Evolutionary conservation across 495 filamentous ascomycete species (phyloP), one percentile per base, ranked within the genome.

Genomic region (Sporormia fimetaria): DNA sequence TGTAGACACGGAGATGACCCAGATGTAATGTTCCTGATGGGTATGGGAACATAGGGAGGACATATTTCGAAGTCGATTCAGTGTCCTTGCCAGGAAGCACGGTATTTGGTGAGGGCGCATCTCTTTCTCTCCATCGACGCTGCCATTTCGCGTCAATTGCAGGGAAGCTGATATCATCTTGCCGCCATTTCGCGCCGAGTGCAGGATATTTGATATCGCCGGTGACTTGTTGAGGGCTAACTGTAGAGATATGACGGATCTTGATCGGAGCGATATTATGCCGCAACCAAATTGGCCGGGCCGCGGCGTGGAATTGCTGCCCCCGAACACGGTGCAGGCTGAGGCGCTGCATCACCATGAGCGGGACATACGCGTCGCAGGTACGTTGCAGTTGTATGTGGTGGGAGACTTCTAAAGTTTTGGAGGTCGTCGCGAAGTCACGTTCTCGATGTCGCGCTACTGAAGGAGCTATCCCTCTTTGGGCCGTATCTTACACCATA

Each of bases 21-120:
- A 94, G 76, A 58, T 94, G 86, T n/a, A 94, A 70, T 20, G 77
- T 76, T 6, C 86, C 86, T 0, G 86, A 93, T 2, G 86, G 86
- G 58, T 94, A 94, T 1, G 86, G 86, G 54, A 93, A 93, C 86
- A 94, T 94, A 40, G 86, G 80, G 15, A 90, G 65, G 49, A 93
- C 73, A 56, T 88, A 94, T n/a, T n/a, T n/a, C n/a, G n/a, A n/a
- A n/a, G n/a, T n/a, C 51, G 73, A 79, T 49, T 74, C 78, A 11
- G 67, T 63, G 21, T 64, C 67, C 9, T 47, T 43, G 21, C 0
- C 5, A n/a, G 20, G 16, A 8, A 4, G 33, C 17, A 33, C 7
- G 8, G 10, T 25, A 6, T 11, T 17, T 24, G 10, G 35, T 25
- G 26, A 20, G 20, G 28, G 8, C 24, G 3, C 15, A 21, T 15